A percentile compares a stretch with the other conserved stretches of the same genome.
Evolutionary conservation across 164 flowering plant species (phyloP).

Genomic region (Litsea cubeba): DNA sequence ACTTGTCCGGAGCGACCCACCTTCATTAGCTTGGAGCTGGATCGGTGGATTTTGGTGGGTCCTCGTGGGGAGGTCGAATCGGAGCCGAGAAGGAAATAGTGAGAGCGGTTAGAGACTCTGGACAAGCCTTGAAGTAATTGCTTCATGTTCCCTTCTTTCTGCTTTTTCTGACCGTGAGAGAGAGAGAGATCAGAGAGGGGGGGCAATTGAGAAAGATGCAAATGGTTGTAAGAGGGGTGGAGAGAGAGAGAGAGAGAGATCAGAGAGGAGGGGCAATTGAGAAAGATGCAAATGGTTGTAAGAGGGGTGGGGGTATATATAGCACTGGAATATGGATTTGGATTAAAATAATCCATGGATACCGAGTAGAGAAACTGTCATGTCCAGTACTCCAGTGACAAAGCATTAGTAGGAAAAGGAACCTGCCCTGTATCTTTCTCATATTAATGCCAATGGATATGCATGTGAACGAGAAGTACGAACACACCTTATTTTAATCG

Average conservation of each 20-base stretch:
- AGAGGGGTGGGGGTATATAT: neutral
- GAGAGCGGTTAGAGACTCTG: slow-evolving; percentile 60
- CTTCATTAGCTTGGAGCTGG: neutral
- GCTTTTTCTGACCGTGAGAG: neutral
- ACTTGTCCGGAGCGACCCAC: slow-evolving; percentile 23
- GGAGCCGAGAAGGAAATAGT: slow-evolving; percentile 51
- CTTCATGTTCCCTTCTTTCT: slow-evolving; percentile 13
- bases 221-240: neutral
- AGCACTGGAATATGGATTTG: neutral
- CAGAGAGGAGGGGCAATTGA: neutral
- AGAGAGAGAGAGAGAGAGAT: neutral
- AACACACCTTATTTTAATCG: no score
- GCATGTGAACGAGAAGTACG: no score
- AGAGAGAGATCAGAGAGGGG: no score
- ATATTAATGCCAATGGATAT: no score
- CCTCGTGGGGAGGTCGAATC: slow-evolving; percentile 5
- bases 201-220: no score
- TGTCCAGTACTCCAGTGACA: no score
- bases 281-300: neutral
- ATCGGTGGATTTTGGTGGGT: slow-evolving; percentile 5
- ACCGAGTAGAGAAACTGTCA: no score
- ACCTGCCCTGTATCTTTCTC: no score
- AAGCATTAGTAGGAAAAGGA: no score
- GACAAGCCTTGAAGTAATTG: slow-evolving; percentile 55
- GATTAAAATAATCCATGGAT: no score